A percentile compares a stretch with the other conserved stretches of the same genome.
These are phyloP conservation scores for Cordyceps farinosa DNA, from an alignment of 2,329 filamentous ascomycete genomes.

Conservation along the genomic window DNA sequence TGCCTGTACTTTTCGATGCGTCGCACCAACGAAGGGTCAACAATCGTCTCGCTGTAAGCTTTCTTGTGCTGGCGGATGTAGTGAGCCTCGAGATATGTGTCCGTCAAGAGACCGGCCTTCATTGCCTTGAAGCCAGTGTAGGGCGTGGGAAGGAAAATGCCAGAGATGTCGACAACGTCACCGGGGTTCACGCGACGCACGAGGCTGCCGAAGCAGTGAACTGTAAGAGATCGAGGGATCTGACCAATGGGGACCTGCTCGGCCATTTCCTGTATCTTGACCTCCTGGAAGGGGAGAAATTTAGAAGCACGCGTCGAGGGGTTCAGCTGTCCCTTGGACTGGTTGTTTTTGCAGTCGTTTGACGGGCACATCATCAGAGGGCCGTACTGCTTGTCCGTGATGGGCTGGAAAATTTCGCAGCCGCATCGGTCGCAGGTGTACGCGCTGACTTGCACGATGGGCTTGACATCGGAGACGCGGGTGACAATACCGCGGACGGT, in stretches of 20 bases:
- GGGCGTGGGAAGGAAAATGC: constrained; percentile 93
- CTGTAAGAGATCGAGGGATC: constrained; percentile 85
- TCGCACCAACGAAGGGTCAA: constrained; percentile 74
- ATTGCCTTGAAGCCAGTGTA: constrained; percentile 99
- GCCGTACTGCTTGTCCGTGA: constrained; percentile 85
- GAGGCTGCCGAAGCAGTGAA: constrained; percentile 83
- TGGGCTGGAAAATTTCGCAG: constrained; percentile 94
- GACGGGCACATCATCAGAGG: constrained; percentile 86
- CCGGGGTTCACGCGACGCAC: constrained; percentile 88
- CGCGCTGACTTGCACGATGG: constrained; percentile 93
- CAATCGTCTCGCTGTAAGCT: constrained; percentile 86
- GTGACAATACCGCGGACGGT: constrained; percentile 93
- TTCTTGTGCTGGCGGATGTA: constrained; percentile 95
- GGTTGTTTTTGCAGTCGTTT: constrained; percentile 82
- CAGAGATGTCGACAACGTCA: constrained; percentile 88
- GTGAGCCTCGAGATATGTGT: constrained; percentile 95
- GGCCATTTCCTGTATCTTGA: constrained; percentile 99
- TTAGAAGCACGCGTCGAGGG: constrained; percentile 95
- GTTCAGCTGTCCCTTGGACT: constrained; percentile 89
- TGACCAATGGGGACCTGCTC: constrained; percentile 98
- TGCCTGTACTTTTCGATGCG: constrained; percentile 83
- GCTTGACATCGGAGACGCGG: constrained; percentile 95
- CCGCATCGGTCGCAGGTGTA: constrained; percentile 97
- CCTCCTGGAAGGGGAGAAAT: constrained; percentile 94
- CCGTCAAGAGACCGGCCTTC: constrained; percentile 89